A percentile compares a stretch with the other conserved stretches of the same genome.
These are phyloP conservation scores for Zygosaccharomyces sapae DNA, from an alignment of 1,139 yeast genomes.

Conservation along the genomic window DNA sequence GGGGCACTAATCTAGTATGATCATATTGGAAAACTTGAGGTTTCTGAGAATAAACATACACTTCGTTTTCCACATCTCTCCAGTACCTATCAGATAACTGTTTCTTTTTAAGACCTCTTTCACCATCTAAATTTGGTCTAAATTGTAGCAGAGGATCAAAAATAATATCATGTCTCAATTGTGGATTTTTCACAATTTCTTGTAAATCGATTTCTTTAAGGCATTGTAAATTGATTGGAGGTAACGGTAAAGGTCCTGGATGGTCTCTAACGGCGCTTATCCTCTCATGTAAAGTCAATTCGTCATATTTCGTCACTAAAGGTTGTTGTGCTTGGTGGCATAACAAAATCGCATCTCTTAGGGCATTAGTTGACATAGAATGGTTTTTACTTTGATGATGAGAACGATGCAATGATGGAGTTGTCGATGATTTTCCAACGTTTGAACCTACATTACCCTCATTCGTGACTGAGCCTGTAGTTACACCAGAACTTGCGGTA, in stretches of 20 bases:
- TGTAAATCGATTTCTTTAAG: conserved; percentile 82
- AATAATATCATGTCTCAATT: conserved; percentile 83
- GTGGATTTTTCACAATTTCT: conserved; percentile 88
- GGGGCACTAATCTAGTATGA: conserved; percentile 55
- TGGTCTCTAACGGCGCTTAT: conserved; percentile 25
- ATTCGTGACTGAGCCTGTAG: not conserved
- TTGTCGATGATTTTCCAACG: conserved; percentile 6
- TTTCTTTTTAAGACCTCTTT: conserved; percentile 77
- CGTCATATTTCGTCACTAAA: conserved; percentile 12
- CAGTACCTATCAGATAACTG: conserved; percentile 76
- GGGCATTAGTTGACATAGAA: conserved; percentile 12
- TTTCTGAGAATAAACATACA: conserved; percentile 30
- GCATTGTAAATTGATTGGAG: conserved; percentile 83
- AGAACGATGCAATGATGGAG: conserved; percentile 5
- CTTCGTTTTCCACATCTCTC: conserved; percentile 68
- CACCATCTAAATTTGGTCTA: conserved; percentile 88
- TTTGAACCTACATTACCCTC: conserved; percentile 1
- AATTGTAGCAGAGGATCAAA: conserved; percentile 92
- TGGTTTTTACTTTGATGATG: conserved; percentile 3
- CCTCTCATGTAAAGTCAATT: conserved; percentile 28
- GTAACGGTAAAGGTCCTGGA: conserved; percentile 40
- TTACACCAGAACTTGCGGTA: conserved; percentile 8
- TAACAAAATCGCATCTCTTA: conserved; percentile 23
- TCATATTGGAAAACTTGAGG: conserved; percentile 36
- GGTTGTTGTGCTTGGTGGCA: conserved; percentile 18